Evolutionary conservation across 257 asterid species (phyloP).

Genomic region (Salvia splendens): DNA sequence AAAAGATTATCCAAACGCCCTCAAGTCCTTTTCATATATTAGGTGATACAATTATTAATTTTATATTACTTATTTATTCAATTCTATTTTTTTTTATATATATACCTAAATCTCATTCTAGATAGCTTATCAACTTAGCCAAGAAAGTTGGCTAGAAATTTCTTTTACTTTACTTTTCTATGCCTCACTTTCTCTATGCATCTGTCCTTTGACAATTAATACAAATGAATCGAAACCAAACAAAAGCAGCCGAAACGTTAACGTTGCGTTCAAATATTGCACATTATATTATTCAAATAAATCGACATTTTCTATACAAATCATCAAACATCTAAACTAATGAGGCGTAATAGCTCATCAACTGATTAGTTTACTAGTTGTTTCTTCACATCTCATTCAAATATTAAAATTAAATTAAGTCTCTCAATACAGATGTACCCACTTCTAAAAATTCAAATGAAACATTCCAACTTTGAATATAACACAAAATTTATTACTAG

Average conservation of each 20-base stretch:
- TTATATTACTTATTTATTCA: background rate
- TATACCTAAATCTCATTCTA: slow-evolving; percentile 1
- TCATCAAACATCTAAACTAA: slow-evolving; percentile 17
- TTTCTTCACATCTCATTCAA: background rate
- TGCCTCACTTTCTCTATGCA: slow-evolving; percentile 4
- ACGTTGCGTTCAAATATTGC: slow-evolving; percentile 28
- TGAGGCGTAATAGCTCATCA: slow-evolving; percentile 21
- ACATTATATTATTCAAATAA: slow-evolving; percentile 16
- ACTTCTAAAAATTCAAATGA: background rate
- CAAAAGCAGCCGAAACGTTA: slow-evolving; percentile 32
- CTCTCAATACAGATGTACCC: background rate
- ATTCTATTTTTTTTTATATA: background rate
- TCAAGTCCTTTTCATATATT: slow-evolving; percentile 5
- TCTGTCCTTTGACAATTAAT: slow-evolving; percentile 15
- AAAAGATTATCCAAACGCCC: slow-evolving; percentile 10
- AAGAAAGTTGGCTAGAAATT: slow-evolving; percentile 6
- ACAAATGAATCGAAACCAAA: background rate
- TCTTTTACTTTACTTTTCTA: background rate
- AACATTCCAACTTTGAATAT: slow-evolving; percentile 5
- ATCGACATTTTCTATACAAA: slow-evolving; percentile 17
- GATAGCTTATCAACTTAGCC: slow-evolving; percentile 14
- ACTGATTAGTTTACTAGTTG: slow-evolving; percentile 7
- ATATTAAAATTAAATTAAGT: background rate
- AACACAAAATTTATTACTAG: background rate
- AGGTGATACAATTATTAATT: slow-evolving; percentile 15